Evolutionary conservation across 805 yeast species (phyloP), one percentile per base, ranked within the genome.

Genomic region (Ogataea trehaloabstinens): DNA sequence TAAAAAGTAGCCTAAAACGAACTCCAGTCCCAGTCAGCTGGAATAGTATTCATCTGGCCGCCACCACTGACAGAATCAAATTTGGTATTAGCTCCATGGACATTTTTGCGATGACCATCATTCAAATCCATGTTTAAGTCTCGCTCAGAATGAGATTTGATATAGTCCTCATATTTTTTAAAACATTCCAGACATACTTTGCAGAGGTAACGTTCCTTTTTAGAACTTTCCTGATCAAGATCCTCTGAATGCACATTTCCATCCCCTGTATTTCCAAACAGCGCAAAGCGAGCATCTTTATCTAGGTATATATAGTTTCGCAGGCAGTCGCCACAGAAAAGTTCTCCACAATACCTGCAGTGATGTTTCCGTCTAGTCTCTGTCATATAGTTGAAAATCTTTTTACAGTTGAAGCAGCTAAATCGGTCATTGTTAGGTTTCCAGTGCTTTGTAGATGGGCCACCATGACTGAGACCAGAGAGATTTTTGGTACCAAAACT

Each of bases 331-430:
- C 63, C 60, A 44, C 71, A 67, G 39, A 66, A 67, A 2, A 67
- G 49, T n/a, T 63, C 64, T 3, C 71, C 71, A 50, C 71, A 67
- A 27, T 59, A 51, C 6, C 71, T 50, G 37, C 71, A 67, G 34
- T 67, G 71, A 41, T 67, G 71, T 33, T 63, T 66, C 28, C 70
- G 49, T 30, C 67, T 46, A 81, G 73, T 51, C 90, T 75, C 58
- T 75, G 96, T 67, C 80, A 83, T 51, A 81, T 53, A 80, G 25
- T 89, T 82, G 64, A 91, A 90, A 13, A 69, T 56, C 52, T 73
- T 76, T 36, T 71, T 66, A 63, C 98, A 91, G 19, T 73, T 71
- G 11, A 76, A 71, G 60, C 98, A 91, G 35, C 74, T 70, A 34
- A 68, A 60, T 25, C 85, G 76, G 16, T 76, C 58, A 32, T 73